Percentiles rank a stretch among this genome's conserved stretches.
Evolutionary conservation across 257 asterid genomes (phyloP).

Genomic region (Solanum tarapatanum): DNA sequence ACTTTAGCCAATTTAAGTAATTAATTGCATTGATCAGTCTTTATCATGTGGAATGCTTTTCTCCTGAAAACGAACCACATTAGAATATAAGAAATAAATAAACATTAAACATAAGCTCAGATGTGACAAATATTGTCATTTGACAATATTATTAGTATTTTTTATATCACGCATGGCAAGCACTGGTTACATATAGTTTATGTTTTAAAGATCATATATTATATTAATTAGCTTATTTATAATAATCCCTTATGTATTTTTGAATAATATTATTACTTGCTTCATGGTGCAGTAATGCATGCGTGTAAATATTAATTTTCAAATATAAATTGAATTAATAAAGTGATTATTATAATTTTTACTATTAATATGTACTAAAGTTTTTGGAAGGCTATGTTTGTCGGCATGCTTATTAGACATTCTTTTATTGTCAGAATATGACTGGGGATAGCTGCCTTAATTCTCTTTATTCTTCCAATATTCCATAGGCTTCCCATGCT

Average conservation of each 20-base stretch:
- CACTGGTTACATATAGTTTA: not conserved
- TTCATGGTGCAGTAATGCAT: conserved; percentile 14
- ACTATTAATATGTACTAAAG: not conserved
- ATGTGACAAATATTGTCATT: not conserved
- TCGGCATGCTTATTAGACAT: conserved; percentile 5
- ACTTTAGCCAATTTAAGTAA: too few relatives aligned
- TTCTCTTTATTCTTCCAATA: conserved; percentile 10
- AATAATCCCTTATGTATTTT: not conserved
- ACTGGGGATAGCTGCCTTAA: conserved; percentile 11
- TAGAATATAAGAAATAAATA: not conserved
- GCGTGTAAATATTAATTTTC: conserved; percentile 18
- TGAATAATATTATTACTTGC: not conserved
- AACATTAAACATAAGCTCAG: not conserved
- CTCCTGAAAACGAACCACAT: not conserved
- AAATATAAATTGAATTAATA: not conserved
- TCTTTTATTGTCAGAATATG: conserved; percentile 2
- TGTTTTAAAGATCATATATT: not conserved
- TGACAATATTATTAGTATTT: not conserved
- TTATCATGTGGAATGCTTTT: not conserved
- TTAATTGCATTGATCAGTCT: not conserved
- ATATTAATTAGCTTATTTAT: not conserved
- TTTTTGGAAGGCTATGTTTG: conserved; percentile 7
- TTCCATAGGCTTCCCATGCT: not conserved
- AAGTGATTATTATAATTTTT: not conserved
- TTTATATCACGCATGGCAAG: not conserved